These are phyloP conservation scores for Cladosporium sp. DNA, from an alignment of 2,329 filamentous ascomycete species.

Conservation along the genomic window DNA sequence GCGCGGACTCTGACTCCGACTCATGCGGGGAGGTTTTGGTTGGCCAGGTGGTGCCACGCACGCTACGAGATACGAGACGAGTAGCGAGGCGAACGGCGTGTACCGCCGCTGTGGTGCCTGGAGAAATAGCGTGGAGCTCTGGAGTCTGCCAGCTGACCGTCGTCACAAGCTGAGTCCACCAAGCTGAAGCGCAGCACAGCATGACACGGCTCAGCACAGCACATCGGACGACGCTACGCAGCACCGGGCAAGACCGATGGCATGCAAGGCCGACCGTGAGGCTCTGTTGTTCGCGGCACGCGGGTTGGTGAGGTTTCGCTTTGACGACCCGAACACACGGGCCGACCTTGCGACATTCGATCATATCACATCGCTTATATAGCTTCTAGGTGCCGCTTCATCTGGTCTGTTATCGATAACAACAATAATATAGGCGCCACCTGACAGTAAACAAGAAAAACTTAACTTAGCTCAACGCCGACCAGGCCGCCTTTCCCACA, in stretches of 20 bases:
- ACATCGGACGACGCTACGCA: background rate
- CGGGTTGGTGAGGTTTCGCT: background rate
- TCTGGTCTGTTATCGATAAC: background rate
- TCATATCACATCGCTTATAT: background rate
- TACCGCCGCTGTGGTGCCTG: background rate
- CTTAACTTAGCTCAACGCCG: conserved; percentile 1
- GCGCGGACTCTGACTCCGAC: background rate
- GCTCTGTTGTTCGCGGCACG: background rate
- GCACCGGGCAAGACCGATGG: background rate
- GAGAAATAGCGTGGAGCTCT: background rate
- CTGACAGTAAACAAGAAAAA: background rate
- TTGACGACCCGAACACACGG: background rate
- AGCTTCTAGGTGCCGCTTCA: background rate
- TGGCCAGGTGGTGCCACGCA: background rate
- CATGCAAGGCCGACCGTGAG: background rate
- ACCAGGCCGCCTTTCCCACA: conserved; percentile 16
- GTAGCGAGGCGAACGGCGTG: conserved; percentile 4
- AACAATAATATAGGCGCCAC: background rate
- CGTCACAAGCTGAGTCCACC: no score
- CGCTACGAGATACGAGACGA: background rate
- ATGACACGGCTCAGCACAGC: background rate
- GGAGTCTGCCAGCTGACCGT: no score
- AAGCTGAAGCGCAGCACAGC: background rate
- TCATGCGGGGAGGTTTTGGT: background rate
- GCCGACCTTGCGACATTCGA: background rate